These are phyloP conservation scores for Hypomyces perniciosus DNA, from an alignment of 2,329 filamentous ascomycete genomes.

Conservation along the genomic window DNA sequence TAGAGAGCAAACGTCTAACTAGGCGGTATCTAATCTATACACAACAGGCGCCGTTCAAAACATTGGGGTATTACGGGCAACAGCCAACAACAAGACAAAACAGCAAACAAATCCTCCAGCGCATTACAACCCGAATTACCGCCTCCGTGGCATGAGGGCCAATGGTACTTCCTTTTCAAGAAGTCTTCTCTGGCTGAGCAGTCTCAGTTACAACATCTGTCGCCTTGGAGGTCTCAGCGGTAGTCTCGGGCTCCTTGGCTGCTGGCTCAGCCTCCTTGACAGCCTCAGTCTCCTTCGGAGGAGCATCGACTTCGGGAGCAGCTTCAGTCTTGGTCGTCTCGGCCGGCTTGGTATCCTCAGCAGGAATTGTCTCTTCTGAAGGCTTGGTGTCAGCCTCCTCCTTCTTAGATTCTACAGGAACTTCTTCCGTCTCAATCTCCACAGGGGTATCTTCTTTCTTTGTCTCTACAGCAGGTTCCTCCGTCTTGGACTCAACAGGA, in stretches of 20 bases:
- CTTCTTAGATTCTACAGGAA: neutral
- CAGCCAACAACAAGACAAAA: neutral
- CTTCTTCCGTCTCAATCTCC: conserved; percentile 5
- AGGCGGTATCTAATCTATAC: neutral
- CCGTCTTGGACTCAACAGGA: conserved; percentile 4
- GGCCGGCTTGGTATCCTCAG: conserved; percentile 5
- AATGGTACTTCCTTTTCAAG: neutral
- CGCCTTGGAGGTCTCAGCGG: conserved; percentile 1
- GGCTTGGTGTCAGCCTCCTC: neutral
- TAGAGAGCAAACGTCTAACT: neutral
- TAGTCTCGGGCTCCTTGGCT: conserved; percentile 5
- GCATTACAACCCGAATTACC: neutral
- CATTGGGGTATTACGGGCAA: neutral
- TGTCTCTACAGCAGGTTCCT: conserved; percentile 8
- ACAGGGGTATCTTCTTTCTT: conserved; percentile 5
- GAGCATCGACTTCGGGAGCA: neutral
- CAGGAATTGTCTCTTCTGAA: conserved; percentile 2
- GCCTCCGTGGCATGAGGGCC: neutral
- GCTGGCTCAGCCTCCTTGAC: neutral
- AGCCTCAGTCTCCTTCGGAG: neutral
- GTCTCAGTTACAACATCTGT: conserved; percentile 1
- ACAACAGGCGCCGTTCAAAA: neutral
- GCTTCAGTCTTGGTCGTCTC: neutral
- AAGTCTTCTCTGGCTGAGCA: conserved; percentile 2
- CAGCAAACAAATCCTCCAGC: neutral